A percentile compares a stretch with the other conserved stretches of the same genome.
Conservation (phyloP, 441 rosid genomes). For the Adansonia madagascariensis region DNA sequence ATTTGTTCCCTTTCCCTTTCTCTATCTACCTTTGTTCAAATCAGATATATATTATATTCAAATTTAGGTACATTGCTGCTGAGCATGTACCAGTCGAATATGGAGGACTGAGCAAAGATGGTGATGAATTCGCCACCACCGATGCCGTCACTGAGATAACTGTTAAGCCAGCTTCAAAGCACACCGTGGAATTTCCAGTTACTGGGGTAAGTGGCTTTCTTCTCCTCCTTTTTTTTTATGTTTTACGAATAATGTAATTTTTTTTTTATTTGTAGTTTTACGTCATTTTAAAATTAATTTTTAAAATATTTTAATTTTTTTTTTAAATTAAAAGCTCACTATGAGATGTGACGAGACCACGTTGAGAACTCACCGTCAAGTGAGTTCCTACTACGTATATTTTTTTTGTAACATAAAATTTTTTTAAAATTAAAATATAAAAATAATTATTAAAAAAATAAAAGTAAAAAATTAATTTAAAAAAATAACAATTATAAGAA, state of each 20-base stretch:
- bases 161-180: constrained; percentile 47
- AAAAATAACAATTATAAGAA: no score
- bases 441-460: no score
- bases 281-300: not conserved
- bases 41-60: not conserved
- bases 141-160: constrained; percentile 42
- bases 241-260: no score
- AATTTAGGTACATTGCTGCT: constrained; percentile 48
- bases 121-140: constrained; percentile 49
- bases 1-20: not conserved
- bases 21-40: not conserved
- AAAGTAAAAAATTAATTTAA: no score
- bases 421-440: no score
- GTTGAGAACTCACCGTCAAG: no score
- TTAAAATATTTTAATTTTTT: no score
- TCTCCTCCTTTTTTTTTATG: not conserved
- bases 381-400: no score
- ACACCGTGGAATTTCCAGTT: constrained; percentile 54
- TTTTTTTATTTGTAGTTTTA: not conserved
- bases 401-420: no score
- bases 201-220: constrained; percentile 37
- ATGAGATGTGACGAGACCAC: no score
- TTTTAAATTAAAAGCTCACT: no score
- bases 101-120: constrained; percentile 59
- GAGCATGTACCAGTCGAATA: constrained; percentile 53